A percentile compares a stretch with the other conserved stretches of the same genome.
Evolutionary conservation across 2,329 filamentous ascomycete genomes (phyloP).

Genomic region (Hypoxylon rubiginosum): DNA sequence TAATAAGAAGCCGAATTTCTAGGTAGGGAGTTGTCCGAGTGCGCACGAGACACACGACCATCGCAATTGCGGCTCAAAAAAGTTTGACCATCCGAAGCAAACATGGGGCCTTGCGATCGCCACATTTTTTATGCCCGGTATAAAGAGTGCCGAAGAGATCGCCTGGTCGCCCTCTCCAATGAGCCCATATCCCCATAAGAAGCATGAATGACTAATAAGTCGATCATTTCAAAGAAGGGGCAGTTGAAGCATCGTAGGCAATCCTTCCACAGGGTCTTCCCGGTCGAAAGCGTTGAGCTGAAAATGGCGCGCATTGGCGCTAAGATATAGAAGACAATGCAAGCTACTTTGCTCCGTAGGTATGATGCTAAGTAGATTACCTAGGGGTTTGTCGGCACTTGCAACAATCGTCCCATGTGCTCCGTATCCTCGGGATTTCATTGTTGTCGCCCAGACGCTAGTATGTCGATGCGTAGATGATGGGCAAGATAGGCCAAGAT

Average conservation of each 20-base stretch:
- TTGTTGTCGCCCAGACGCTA: slow-evolving; percentile 25
- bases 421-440: slow-evolving; percentile 16
- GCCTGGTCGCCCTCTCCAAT: neutral
- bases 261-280: slow-evolving; percentile 22
- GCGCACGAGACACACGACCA: slow-evolving; percentile 7
- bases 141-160: slow-evolving; percentile 26
- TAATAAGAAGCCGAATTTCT: slow-evolving; percentile 8
- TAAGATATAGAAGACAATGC: slow-evolving; percentile 2
- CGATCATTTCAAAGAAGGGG: slow-evolving; percentile 7
- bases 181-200: slow-evolving; percentile 9
- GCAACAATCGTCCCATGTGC: slow-evolving; percentile 27
- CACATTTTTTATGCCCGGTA: slow-evolving; percentile 20
- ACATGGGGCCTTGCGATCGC: slow-evolving; percentile 23
- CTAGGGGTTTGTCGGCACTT: slow-evolving; percentile 34
- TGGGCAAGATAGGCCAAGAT: neutral
- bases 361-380: neutral
- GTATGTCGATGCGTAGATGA: slow-evolving; percentile 3
- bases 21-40: neutral
- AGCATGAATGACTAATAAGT: slow-evolving; percentile 6
- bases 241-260: slow-evolving; percentile 9
- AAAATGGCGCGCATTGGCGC: slow-evolving; percentile 35
- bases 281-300: slow-evolving; percentile 27
- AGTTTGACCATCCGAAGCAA: slow-evolving; percentile 25
- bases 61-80: slow-evolving; percentile 39
- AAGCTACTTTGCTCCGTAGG: too few species aligned